A percentile compares a stretch with the other conserved stretches of the same genome.
phyloP scores from a whole-genome alignment of 768 basidiomycete genomes.

The Suillus luteus region DNA sequence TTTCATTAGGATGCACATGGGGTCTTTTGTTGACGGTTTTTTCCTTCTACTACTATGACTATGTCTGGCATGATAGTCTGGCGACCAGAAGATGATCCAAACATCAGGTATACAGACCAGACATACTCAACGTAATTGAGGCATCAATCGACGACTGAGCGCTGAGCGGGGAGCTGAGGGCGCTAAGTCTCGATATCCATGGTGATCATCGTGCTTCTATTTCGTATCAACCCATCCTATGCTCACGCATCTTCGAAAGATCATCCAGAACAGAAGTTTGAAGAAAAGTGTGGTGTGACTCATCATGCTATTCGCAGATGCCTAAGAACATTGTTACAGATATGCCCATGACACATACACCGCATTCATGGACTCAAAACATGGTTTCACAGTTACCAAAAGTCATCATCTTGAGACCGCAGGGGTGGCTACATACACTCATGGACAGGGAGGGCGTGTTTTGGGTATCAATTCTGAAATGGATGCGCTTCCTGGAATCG shows the following conservation, averaged over 20 bases:
- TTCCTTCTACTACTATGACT: not conserved
- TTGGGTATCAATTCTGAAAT: slow-evolving; percentile 79
- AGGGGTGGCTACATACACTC: slow-evolving; percentile 63
- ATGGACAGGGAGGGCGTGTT: slow-evolving; percentile 61
- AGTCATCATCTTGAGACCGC: slow-evolving; percentile 65
- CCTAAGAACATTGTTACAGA: slow-evolving; percentile 32
- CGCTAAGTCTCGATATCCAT: slow-evolving; percentile 72
- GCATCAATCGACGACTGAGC: slow-evolving; percentile 48
- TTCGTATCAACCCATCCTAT: not conserved
- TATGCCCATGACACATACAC: slow-evolving; percentile 71
- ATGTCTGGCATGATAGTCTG: slow-evolving; percentile 36
- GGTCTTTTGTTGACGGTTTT: not conserved
- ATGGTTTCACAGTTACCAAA: slow-evolving; percentile 60
- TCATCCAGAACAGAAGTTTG: slow-evolving; percentile 68
- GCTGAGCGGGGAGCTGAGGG: slow-evolving; percentile 57
- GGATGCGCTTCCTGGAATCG: slow-evolving; percentile 53
- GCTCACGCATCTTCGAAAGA: slow-evolving; percentile 38
- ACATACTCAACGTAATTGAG: slow-evolving; percentile 61
- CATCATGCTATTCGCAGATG: not conserved
- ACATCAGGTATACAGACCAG: slow-evolving; percentile 49
- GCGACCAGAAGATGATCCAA: slow-evolving; percentile 38
- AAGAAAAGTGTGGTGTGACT: slow-evolving; percentile 56
- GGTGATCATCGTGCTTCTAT: slow-evolving; percentile 37
- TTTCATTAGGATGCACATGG: not conserved
- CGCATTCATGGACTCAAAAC: slow-evolving; percentile 58